phyloP scores from a whole-genome alignment of 176 grass and related monocot genomes.

The Musa itinerans region DNA sequence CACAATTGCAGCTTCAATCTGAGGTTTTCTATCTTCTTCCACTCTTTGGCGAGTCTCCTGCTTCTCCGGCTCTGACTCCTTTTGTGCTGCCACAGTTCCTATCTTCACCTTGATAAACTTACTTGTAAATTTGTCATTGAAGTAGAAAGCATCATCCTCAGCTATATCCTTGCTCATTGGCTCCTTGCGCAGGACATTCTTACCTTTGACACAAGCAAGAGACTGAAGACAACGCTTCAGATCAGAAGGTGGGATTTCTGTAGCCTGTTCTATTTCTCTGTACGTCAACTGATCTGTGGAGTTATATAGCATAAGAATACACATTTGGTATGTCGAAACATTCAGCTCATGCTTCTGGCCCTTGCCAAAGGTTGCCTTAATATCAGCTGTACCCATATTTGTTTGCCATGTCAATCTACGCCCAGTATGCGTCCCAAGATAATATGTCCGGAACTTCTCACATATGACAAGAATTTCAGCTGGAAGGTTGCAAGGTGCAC shows the following conservation, averaged over 20 bases:
- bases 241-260: slow-evolving; percentile 74
- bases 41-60: slow-evolving; percentile 89
- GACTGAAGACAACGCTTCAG: slow-evolving; percentile 94
- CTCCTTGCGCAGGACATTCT: slow-evolving; percentile 90
- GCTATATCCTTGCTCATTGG: slow-evolving; percentile 99
- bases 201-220: slow-evolving; percentile 94
- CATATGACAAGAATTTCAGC: slow-evolving; percentile 72
- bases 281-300: slow-evolving; percentile 47
- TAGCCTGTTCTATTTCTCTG: slow-evolving; percentile 75
- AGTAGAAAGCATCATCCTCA: slow-evolving; percentile 82
- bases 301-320: slow-evolving; percentile 90
- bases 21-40: slow-evolving; percentile 94
- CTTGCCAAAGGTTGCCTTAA: slow-evolving; percentile 86
- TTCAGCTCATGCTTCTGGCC: slow-evolving; percentile 90
- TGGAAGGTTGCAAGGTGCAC: slow-evolving; percentile 68
- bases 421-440: slow-evolving; percentile 95
- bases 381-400: slow-evolving; percentile 96
- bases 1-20: slow-evolving; percentile 92
- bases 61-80: slow-evolving; percentile 95
- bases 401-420: slow-evolving; percentile 96
- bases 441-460: slow-evolving; percentile 76
- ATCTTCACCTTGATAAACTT: slow-evolving; percentile 98
- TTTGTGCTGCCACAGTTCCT: slow-evolving; percentile 83
- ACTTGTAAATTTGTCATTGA: slow-evolving; percentile 94
- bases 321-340: slow-evolving; percentile 98